phyloP scores from a whole-genome alignment of 208 protist species.

The Naegleria gruberi region DNA sequence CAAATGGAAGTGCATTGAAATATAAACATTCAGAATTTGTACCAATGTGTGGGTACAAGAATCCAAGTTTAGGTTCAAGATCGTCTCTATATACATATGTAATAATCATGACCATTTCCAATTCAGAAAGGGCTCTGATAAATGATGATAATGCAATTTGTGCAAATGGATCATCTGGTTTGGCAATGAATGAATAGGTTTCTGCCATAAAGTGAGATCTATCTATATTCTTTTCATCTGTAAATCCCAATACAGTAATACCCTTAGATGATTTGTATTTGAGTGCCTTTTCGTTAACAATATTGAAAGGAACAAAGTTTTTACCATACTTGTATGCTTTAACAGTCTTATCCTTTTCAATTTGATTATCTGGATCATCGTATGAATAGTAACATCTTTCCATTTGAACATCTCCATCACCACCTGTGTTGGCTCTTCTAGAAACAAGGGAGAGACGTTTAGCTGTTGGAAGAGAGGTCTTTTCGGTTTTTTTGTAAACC shows the following conservation, averaged over 20 bases:
- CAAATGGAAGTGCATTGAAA: conserved; percentile 62
- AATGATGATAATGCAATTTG: conserved; percentile 56
- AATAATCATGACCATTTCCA: conserved; percentile 52
- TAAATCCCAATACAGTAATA: conserved; percentile 65
- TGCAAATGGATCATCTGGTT: conserved; percentile 53
- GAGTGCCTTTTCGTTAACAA: conserved; percentile 57
- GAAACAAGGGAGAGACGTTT: neutral
- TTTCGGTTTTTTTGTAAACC: conserved; percentile 5
- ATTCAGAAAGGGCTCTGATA: conserved; percentile 56
- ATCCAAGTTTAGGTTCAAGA: conserved; percentile 51
- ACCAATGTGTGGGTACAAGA: conserved; percentile 46
- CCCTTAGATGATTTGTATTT: conserved; percentile 42
- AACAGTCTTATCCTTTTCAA: conserved; percentile 38
- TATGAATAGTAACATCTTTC: conserved; percentile 39
- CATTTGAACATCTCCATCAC: conserved; percentile 56
- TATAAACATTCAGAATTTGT: conserved; percentile 49
- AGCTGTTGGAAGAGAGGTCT: neutral
- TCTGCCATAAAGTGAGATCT: conserved; percentile 62
- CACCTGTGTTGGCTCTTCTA: conserved; percentile 59
- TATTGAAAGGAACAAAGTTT: conserved; percentile 61
- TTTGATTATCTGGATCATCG: conserved; percentile 42
- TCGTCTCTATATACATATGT: conserved; percentile 55
- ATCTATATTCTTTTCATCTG: conserved; percentile 48
- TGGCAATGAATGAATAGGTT: conserved; percentile 52
- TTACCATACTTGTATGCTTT: conserved; percentile 67